Conservation (phyloP, 768 basidiomycete species). For the Phlebiopsis gigantea region DNA sequence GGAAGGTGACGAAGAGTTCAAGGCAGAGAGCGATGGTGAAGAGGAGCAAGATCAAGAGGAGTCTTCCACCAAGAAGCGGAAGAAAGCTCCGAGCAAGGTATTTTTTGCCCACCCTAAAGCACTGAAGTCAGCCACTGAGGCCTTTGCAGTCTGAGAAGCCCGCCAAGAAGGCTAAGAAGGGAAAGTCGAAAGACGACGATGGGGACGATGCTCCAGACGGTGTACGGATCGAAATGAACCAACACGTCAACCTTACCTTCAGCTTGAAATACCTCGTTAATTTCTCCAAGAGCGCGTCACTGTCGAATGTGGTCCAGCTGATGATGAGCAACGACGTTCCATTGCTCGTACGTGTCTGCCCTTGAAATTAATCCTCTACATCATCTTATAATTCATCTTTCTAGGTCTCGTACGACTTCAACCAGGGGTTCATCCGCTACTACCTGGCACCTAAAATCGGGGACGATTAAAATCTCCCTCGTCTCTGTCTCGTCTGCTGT, state of each 20-base stretch:
- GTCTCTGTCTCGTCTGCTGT: background rate
- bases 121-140: background rate
- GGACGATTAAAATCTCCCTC: constrained; percentile 50
- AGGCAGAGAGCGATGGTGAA: constrained; percentile 27
- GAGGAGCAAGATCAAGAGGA: constrained; percentile 25
- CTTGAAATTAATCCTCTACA: too few relatives aligned
- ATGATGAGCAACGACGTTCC: constrained; percentile 94
- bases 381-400: background rate
- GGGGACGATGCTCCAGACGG: constrained; percentile 45
- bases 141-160: constrained; percentile 29
- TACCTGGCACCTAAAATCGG: constrained; percentile 96
- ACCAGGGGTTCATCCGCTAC: constrained; percentile 85
- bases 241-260: constrained; percentile 89
- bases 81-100: constrained; percentile 53
- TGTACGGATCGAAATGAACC: constrained; percentile 84
- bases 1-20: constrained; percentile 38
- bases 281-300: constrained; percentile 83
- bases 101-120: background rate
- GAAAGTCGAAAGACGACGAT: constrained; percentile 36
- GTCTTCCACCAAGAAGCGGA: constrained; percentile 56
- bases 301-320: constrained; percentile 69
- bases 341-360: constrained; percentile 53
- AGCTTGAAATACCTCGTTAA: constrained; percentile 96
- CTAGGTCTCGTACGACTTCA: constrained; percentile 89
- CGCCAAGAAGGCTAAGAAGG: constrained; percentile 57